Conservation (phyloP, 2,329 filamentous ascomycete genomes). For the Alternaria sp. region DNA sequence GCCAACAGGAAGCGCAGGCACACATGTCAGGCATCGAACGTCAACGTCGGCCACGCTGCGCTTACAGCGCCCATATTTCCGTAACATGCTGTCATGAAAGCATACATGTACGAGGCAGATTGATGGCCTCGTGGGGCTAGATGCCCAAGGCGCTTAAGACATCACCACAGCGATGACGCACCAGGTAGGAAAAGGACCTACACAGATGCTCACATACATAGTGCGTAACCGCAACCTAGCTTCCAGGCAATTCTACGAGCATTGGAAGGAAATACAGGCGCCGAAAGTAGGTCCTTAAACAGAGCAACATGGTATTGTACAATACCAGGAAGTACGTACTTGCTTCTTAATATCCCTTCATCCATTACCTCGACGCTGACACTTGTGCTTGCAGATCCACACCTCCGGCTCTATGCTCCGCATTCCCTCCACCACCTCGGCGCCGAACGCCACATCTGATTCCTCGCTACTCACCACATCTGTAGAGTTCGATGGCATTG, state of each 20-base stretch:
- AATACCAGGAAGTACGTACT: conserved; percentile 44
- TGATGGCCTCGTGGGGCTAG: not conserved
- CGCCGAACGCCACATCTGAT: conserved; percentile 30
- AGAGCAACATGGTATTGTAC: conserved; percentile 44
- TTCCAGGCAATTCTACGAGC: conserved; percentile 46
- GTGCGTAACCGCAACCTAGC: conserved; percentile 25
- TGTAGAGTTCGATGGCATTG: conserved; percentile 43
- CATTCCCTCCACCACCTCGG: conserved; percentile 16
- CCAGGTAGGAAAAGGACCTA: conserved; percentile 8
- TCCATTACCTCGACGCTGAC: not conserved
- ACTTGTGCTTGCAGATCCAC: conserved; percentile 21
- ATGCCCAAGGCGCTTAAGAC: not conserved
- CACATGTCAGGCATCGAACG: not conserved
- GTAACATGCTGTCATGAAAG: not conserved
- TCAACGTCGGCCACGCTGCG: not conserved
- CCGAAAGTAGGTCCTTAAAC: conserved; percentile 49
- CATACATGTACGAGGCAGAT: not conserved
- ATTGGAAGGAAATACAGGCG: conserved; percentile 48
- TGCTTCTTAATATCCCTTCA: not conserved
- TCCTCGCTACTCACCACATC: conserved; percentile 19
- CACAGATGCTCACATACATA: conserved; percentile 30
- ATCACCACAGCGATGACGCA: not conserved
- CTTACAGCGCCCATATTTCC: not conserved
- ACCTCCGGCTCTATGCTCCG: conserved; percentile 26
- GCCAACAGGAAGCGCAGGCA: not conserved